phyloP scores from a whole-genome alignment of 805 yeast species.

The Sugiyamaella qingdaonensis region DNA sequence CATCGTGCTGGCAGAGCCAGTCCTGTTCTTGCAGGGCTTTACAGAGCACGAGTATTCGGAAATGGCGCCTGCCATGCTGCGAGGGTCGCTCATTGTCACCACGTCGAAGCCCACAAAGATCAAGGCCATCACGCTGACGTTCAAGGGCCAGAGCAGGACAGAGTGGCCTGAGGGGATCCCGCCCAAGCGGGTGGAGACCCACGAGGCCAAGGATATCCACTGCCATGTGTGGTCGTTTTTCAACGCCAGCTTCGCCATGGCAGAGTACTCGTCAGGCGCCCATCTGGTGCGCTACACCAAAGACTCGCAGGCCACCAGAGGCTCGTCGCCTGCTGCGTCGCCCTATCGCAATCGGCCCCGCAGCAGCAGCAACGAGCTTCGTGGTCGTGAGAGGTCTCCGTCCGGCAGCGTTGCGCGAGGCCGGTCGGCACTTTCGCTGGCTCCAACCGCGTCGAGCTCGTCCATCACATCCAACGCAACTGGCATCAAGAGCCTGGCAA shows the following conservation, averaged over 20 bases:
- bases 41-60: slow-evolving; percentile 47
- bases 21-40: slow-evolving; percentile 78
- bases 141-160: slow-evolving; percentile 68
- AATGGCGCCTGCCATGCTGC: slow-evolving; percentile 46
- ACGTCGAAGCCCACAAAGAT: slow-evolving; percentile 67
- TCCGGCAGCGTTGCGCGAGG: slow-evolving; percentile 7
- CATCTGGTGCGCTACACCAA: slow-evolving; percentile 30
- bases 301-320: neutral
- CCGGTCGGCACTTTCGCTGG: slow-evolving; percentile 3
- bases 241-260: slow-evolving; percentile 37
- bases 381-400: neutral
- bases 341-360: slow-evolving; percentile 3
- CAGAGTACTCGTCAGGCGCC: slow-evolving; percentile 43
- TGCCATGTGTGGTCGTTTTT: slow-evolving; percentile 92
- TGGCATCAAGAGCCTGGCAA: slow-evolving; percentile 20
- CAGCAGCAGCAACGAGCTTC: neutral
- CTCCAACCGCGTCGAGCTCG: slow-evolving; percentile 11
- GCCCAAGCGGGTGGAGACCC: slow-evolving; percentile 66
- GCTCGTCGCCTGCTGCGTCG: neutral
- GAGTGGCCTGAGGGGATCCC: slow-evolving; percentile 99
- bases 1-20: slow-evolving; percentile 74
- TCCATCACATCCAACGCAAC: slow-evolving; percentile 7
- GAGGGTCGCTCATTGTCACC: slow-evolving; percentile 73
- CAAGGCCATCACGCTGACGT: slow-evolving; percentile 56
- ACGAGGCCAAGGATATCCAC: slow-evolving; percentile 62